Evolutionary conservation across 2,329 filamentous ascomycete genomes (phyloP).

Genomic region (Triangularia setosa): DNA sequence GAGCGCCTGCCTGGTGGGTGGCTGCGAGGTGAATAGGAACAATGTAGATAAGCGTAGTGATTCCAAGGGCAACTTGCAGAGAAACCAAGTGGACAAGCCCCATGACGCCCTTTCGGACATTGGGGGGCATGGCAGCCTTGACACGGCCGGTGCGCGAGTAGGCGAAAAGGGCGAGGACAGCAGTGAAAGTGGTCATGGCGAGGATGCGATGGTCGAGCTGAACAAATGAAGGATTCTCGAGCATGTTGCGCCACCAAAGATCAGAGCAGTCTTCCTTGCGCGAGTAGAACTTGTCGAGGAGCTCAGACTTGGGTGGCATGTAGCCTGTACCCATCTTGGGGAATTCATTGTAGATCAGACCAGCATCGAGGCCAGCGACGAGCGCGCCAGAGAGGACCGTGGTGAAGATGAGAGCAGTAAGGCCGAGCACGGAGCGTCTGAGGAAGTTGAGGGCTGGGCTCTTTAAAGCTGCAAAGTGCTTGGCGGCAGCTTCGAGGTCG

Average conservation of each 20-base stretch:
- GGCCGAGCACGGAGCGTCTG: slow-evolving; percentile 65
- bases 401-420: slow-evolving; percentile 74
- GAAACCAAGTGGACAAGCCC: slow-evolving; percentile 80
- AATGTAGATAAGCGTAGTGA: slow-evolving; percentile 88
- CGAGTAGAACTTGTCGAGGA: slow-evolving; percentile 82
- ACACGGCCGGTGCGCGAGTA: slow-evolving; percentile 68
- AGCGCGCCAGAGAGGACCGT: slow-evolving; percentile 93
- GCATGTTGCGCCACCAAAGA: slow-evolving; percentile 93
- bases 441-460: slow-evolving; percentile 68
- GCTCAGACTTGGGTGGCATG: slow-evolving; percentile 74
- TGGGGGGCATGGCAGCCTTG: slow-evolving; percentile 54
- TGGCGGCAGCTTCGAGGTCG: slow-evolving; percentile 59
- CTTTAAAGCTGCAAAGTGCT: slow-evolving; percentile 58
- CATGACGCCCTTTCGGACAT: slow-evolving; percentile 64
- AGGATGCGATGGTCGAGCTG: slow-evolving; percentile 94
- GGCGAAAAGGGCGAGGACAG: slow-evolving; percentile 73
- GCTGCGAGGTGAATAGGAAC: slow-evolving; percentile 86
- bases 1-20: slow-evolving; percentile 84
- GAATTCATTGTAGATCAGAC: slow-evolving; percentile 98
- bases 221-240: slow-evolving; percentile 93
- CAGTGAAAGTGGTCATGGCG: slow-evolving; percentile 81
- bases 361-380: slow-evolving; percentile 91
- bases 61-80: slow-evolving; percentile 80
- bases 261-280: slow-evolving; percentile 74
- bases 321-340: slow-evolving; percentile 87